phyloP scores from a whole-genome alignment of 305 asterid species.

The Solanum aculeatissimum region DNA sequence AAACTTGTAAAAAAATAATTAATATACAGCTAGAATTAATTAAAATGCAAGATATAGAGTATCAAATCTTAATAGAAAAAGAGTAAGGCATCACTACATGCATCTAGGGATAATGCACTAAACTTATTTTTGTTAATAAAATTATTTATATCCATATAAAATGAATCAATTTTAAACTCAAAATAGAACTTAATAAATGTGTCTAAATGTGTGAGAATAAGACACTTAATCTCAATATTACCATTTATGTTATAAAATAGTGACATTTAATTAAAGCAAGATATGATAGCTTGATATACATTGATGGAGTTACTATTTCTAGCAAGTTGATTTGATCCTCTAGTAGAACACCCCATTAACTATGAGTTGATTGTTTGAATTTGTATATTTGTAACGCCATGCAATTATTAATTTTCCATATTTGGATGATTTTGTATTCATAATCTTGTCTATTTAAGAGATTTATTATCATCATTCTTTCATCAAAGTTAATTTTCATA shows the following conservation, averaged over 20 bases:
- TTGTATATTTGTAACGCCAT: conserved; percentile 14
- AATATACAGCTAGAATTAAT: background rate
- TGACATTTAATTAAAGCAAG: background rate
- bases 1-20: background rate
- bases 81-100: background rate
- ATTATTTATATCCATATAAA: background rate
- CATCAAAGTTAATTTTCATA: background rate
- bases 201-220: background rate
- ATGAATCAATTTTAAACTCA: background rate
- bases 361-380: background rate
- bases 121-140: background rate
- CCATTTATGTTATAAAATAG: background rate
- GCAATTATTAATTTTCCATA: conserved; percentile 27
- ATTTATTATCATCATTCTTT: background rate
- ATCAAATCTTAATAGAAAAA: background rate
- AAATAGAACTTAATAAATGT: background rate
- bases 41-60: background rate
- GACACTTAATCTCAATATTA: background rate
- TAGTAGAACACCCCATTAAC: background rate
- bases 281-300: background rate
- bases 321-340: background rate
- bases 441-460: conserved; percentile 10
- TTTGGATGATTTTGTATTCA: conserved; percentile 22
- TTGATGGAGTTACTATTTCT: background rate
- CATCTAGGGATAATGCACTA: background rate